Conservation (phyloP, 805 yeast genomes). For the Saccharomycopsis selenospora region DNA sequence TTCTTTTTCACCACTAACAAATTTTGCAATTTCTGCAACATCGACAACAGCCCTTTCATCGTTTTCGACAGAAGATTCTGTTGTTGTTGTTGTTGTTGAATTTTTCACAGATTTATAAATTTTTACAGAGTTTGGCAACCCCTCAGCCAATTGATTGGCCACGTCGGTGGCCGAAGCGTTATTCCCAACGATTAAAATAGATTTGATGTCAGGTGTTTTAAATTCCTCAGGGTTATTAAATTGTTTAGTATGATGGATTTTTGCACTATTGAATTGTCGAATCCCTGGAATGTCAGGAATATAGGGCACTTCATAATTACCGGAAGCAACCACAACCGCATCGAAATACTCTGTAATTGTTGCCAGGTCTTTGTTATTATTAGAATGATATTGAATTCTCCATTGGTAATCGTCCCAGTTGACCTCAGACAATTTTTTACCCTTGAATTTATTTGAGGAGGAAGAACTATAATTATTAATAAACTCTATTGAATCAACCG, state of each 20-base stretch:
- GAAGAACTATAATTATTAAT: neutral
- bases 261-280: slow-evolving; percentile 30
- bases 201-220: slow-evolving; percentile 21
- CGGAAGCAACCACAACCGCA: slow-evolving; percentile 51
- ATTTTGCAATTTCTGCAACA: neutral
- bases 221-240: slow-evolving; percentile 43
- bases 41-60: neutral
- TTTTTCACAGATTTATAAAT: neutral
- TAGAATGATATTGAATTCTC: neutral
- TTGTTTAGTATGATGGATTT: slow-evolving; percentile 27
- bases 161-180: slow-evolving; percentile 73
- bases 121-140: neutral
- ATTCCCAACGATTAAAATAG: slow-evolving; percentile 63
- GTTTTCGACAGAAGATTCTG: neutral
- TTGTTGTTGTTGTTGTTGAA: neutral
- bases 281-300: slow-evolving; percentile 47
- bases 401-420: slow-evolving; percentile 5
- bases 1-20: neutral
- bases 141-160: slow-evolving; percentile 46
- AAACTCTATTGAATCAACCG: slow-evolving; percentile 35
- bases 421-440: neutral
- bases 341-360: slow-evolving; percentile 38
- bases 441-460: neutral
- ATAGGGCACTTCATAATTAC: slow-evolving; percentile 51
- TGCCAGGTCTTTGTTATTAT: slow-evolving; percentile 31